Conservation (phyloP, 2,329 filamentous ascomycete genomes). For the Fusarium citri region DNA sequence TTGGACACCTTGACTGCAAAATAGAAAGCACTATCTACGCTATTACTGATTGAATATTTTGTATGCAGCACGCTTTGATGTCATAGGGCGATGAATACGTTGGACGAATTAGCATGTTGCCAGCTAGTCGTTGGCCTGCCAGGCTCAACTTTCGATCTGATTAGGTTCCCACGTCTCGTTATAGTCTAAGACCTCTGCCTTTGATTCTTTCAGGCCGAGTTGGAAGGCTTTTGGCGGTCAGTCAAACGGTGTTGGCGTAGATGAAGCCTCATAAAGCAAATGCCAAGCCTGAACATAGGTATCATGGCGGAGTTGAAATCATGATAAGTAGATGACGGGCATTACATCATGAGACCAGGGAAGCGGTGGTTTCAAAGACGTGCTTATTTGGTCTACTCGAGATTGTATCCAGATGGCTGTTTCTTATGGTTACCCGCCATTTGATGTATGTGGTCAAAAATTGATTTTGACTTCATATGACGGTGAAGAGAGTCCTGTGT, state of each 20-base stretch:
- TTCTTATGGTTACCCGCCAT: constrained; percentile 16
- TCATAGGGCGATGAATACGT: not conserved
- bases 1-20: not conserved
- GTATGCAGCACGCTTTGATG: not conserved
- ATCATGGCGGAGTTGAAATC: constrained; percentile 29
- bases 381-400: not conserved
- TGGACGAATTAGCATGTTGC: not conserved
- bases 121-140: not conserved
- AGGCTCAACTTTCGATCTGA: not conserved
- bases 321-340: constrained; percentile 27
- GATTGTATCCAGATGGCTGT: not conserved
- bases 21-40: not conserved
- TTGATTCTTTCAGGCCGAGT: not conserved
- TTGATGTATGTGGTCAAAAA: constrained; percentile 3
- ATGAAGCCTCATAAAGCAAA: not conserved
- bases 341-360: constrained; percentile 38
- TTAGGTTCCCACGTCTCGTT: not conserved
- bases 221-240: not conserved
- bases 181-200: not conserved
- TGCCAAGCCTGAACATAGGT: not conserved
- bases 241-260: not conserved
- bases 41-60: not conserved
- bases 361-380: constrained; percentile 1
- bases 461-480: constrained; percentile 11
- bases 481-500: not conserved